These are phyloP conservation scores for Endotrypanum monterogeii DNA, from an alignment of 208 protist species.

Conservation along the genomic window DNA sequence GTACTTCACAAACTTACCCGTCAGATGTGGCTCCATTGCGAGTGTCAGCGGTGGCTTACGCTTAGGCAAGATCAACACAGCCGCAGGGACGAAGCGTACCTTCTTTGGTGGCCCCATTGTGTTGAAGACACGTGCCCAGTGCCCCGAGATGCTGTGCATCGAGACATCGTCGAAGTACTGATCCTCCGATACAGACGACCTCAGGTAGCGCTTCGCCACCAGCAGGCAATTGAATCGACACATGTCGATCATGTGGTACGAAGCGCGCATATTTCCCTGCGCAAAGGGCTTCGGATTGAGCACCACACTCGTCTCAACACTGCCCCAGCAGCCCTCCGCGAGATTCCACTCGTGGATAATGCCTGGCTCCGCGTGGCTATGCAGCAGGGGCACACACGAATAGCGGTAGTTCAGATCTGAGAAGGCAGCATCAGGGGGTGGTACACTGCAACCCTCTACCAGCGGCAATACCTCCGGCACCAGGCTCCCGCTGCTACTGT, in stretches of 20 bases:
- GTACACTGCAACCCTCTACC: slow-evolving; percentile 46
- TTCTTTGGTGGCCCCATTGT: slow-evolving; percentile 55
- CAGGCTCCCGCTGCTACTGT: slow-evolving; percentile 22
- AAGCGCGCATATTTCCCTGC: slow-evolving; percentile 81
- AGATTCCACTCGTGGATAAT: slow-evolving; percentile 81
- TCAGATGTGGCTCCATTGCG: slow-evolving; percentile 76
- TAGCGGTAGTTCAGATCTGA: slow-evolving; percentile 56
- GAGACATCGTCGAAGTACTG: slow-evolving; percentile 89
- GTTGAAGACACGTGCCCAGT: slow-evolving; percentile 83
- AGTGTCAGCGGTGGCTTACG: slow-evolving; percentile 63
- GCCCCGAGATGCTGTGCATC: slow-evolving; percentile 82
- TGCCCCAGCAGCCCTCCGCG: slow-evolving; percentile 56
- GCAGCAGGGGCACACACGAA: slow-evolving; percentile 33
- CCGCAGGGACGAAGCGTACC: slow-evolving; percentile 76
- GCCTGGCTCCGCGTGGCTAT: slow-evolving; percentile 49
- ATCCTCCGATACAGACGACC: slow-evolving; percentile 44
- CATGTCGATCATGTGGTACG: slow-evolving; percentile 85
- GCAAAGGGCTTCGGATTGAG: slow-evolving; percentile 67
- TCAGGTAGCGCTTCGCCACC: slow-evolving; percentile 79
- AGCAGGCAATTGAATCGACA: slow-evolving; percentile 64
- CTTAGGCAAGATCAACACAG: slow-evolving; percentile 66
- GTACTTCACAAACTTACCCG: slow-evolving; percentile 88
- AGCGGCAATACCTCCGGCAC: slow-evolving; percentile 45
- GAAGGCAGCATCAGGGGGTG: slow-evolving; percentile 50
- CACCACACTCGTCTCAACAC: slow-evolving; percentile 65